Evolutionary conservation across 2,329 filamentous ascomycete species (phyloP).

Genomic region (Phialophora chinensis): DNA sequence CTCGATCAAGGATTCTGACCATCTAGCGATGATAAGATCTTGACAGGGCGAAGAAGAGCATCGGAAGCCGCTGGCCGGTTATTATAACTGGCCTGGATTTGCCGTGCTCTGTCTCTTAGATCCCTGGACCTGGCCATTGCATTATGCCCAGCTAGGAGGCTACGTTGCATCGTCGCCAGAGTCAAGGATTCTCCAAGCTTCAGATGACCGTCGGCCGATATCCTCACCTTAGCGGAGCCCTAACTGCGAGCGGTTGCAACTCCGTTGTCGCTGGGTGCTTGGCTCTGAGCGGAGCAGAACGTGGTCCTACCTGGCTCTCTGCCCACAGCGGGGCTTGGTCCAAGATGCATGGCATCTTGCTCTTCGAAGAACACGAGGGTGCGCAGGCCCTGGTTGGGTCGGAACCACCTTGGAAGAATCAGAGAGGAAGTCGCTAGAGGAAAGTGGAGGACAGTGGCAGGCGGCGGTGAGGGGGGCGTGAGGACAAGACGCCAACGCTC

Average conservation of each 20-base stretch:
- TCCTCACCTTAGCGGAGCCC: background rate
- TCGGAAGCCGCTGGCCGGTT: background rate
- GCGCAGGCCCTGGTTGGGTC: background rate
- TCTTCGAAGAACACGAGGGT: background rate
- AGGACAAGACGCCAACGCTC: constrained; percentile 13
- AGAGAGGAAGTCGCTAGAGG: background rate
- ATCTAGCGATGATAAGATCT: background rate
- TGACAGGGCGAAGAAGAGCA: background rate
- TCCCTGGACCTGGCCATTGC: background rate
- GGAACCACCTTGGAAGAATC: background rate
- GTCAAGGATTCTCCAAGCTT: background rate
- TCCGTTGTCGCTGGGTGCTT: background rate
- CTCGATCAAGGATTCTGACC: background rate
- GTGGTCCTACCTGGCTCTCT: background rate
- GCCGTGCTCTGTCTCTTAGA: background rate
- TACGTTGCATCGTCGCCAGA: background rate
- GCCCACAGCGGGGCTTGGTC: background rate
- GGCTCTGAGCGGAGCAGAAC: background rate
- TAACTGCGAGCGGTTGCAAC: background rate
- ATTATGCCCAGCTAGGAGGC: background rate
- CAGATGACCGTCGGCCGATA: background rate
- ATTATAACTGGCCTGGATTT: background rate
- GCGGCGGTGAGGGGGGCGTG: too few species aligned
- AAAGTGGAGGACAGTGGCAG: background rate
- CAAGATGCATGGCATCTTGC: background rate